Evolutionary conservation across 352 stramenopile species (phyloP), one percentile per base, ranked within the genome.

Genomic region (Pythium angustatum): DNA sequence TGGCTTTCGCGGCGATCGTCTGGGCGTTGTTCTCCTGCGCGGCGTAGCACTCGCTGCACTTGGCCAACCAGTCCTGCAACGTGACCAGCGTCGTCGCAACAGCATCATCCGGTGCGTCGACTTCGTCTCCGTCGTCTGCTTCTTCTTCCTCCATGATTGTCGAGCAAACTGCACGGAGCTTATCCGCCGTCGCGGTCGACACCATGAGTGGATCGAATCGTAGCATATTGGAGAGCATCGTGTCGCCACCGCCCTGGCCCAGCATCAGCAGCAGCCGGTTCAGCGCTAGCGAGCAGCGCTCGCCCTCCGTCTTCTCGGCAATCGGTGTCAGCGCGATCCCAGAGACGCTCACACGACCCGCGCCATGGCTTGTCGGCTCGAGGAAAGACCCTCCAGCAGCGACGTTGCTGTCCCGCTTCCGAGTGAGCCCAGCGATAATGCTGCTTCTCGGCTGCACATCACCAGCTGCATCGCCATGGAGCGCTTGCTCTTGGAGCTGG

Each of bases 41-140:
- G 19, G 71, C 34, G 36, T 76, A 90, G 53, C 64, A 77, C 58
- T 85, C 79, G 58, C 80, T 69, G 55, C 78, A 90, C 49, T 90
- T 88, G 4, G 61, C 31, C 1, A 88, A 62, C 81, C 81, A 90
- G 17, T 85, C 76, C 28, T 88, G 71, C 26, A 90, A 69, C 10
- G 77, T 83, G n/a, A 79, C 38, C n/a, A 85, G 12, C 26, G 53
- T 60, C 10, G 66, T 72, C 28, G 80, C 71, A 9, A 73, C 53
- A 11, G 68, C 48, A 7, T 65, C 56, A 34, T 70, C 54, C 24
- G 65, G 59, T 44, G 53, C 47, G 26, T 78, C 65, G 1, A 51
- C 57, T 24, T 77, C 49, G 21, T 41, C 47, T 14, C 27, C 38
- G 17, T 50, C 17, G 5, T 60, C 36, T 3, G 76, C 67, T 12